Conservation (phyloP, 192 early-diverging fungal genomes). For the Linnemannia exigua region DNA sequence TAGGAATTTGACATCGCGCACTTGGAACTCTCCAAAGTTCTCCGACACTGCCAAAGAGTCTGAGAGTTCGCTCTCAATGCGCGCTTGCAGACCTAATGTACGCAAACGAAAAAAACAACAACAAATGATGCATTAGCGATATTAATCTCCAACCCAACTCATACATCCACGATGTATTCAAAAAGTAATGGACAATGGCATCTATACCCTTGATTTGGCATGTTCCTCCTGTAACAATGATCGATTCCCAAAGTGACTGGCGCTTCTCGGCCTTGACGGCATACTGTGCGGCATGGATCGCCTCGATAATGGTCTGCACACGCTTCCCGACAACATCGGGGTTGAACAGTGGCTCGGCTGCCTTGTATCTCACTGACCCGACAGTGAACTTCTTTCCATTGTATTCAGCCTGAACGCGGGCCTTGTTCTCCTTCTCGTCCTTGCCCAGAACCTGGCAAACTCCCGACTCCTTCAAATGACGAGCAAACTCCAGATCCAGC, state of each 20-base stretch:
- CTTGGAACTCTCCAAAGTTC: slow-evolving; percentile 88
- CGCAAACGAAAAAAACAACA: not conserved
- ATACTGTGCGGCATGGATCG: slow-evolving; percentile 74
- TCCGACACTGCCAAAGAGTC: slow-evolving; percentile 82
- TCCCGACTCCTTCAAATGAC: slow-evolving; percentile 68
- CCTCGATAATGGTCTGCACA: slow-evolving; percentile 66
- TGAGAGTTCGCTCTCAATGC: slow-evolving; percentile 77
- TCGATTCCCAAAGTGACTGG: slow-evolving; percentile 85
- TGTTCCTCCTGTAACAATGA: slow-evolving; percentile 89
- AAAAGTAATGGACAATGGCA: not conserved
- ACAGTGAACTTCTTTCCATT: slow-evolving; percentile 72
- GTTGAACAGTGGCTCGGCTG: slow-evolving; percentile 80
- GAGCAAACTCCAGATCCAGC: slow-evolving; percentile 70
- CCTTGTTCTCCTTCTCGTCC: slow-evolving; percentile 48
- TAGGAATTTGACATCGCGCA: slow-evolving; percentile 84
- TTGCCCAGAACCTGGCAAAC: slow-evolving; percentile 58
- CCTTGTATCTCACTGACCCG: slow-evolving; percentile 71
- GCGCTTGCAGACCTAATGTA: slow-evolving; percentile 70
- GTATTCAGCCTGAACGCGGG: slow-evolving; percentile 66
- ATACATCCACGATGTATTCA: not conserved
- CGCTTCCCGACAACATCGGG: slow-evolving; percentile 66
- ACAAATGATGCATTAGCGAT: not conserved
- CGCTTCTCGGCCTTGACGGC: slow-evolving; percentile 83
- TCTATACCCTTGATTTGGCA: slow-evolving; percentile 59
- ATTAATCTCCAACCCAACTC: not conserved